A percentile compares a stretch with the other conserved stretches of the same genome.
These are phyloP conservation scores for Aspergillus cristatus DNA, from an alignment of 495 filamentous ascomycete genomes.

Conservation along the genomic window DNA sequence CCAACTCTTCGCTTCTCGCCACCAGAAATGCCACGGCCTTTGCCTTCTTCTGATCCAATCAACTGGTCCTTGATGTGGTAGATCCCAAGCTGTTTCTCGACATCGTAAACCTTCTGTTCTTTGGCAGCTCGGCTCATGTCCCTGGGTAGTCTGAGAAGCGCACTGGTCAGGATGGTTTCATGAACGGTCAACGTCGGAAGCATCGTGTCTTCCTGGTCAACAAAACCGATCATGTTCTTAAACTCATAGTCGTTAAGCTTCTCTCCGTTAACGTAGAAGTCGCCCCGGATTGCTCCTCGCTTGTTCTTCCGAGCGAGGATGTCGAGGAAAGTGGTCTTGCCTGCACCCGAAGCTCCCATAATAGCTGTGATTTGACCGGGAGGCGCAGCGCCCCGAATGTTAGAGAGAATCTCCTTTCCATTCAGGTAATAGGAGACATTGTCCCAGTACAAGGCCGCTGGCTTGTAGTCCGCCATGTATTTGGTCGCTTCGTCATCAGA, in stretches of 20 bases:
- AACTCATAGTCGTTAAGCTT: slow-evolving; percentile 79
- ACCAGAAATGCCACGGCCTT: slow-evolving; percentile 88
- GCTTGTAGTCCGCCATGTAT: slow-evolving; percentile 83
- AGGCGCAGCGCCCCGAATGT: slow-evolving; percentile 73
- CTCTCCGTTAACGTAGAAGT: slow-evolving; percentile 93
- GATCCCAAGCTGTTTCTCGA: slow-evolving; percentile 92
- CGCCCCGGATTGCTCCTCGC: slow-evolving; percentile 63
- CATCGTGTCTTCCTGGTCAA: slow-evolving; percentile 98
- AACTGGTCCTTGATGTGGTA: slow-evolving; percentile 83
- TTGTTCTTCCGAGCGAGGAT: slow-evolving; percentile 98
- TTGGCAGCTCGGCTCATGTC: slow-evolving; percentile 85
- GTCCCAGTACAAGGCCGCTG: slow-evolving; percentile 79
- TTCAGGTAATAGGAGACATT: slow-evolving; percentile 82
- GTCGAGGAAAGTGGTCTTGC: slow-evolving; percentile 96
- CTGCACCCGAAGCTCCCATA: slow-evolving; percentile 96
- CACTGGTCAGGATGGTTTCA: slow-evolving; percentile 93
- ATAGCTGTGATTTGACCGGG: slow-evolving; percentile 92
- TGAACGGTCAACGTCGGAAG: slow-evolving; percentile 94
- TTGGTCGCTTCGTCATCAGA: slow-evolving; percentile 82
- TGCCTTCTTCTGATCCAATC: slow-evolving; percentile 96
- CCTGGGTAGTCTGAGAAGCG: slow-evolving; percentile 75
- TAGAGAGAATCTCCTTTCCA: slow-evolving; percentile 74
- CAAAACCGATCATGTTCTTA: slow-evolving; percentile 86
- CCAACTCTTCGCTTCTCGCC: slow-evolving; percentile 94
- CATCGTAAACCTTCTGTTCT: slow-evolving; percentile 81